phyloP scores from a whole-genome alignment of 495 filamentous ascomycete species.

The Aspergillus kassunensis region DNA sequence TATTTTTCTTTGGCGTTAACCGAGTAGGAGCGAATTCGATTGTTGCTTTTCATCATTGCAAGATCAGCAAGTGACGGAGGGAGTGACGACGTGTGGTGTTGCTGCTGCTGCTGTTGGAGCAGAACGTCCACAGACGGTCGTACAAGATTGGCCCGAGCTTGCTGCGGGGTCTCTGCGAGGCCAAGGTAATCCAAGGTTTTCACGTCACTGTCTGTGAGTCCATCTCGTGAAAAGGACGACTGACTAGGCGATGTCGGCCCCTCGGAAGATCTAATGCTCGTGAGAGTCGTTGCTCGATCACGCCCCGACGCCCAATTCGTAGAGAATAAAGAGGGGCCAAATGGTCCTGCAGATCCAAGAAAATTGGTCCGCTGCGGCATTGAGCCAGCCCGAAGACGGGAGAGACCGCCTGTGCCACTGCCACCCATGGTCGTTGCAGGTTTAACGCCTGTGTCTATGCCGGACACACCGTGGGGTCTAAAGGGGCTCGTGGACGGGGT shows the following conservation, averaged over 20 bases:
- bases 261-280: constrained; percentile 85
- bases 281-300: constrained; percentile 77
- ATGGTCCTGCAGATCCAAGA: constrained; percentile 60
- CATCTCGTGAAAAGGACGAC: constrained; percentile 85
- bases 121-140: constrained; percentile 46
- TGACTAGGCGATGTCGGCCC: constrained; percentile 82
- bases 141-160: constrained; percentile 64
- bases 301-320: constrained; percentile 74
- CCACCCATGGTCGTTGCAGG: constrained; percentile 38
- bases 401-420: constrained; percentile 68
- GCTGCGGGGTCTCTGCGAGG: constrained; percentile 89
- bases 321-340: constrained; percentile 85
- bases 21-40: constrained; percentile 91
- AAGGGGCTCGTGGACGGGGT: constrained; percentile 92
- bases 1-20: constrained; percentile 99
- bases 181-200: constrained; percentile 95
- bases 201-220: constrained; percentile 82
- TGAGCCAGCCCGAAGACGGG: constrained; percentile 86
- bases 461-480: constrained; percentile 67
- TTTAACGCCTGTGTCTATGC: constrained; percentile 57
- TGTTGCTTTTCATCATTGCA: constrained; percentile 72
- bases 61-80: constrained; percentile 77
- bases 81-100: constrained; percentile 51
- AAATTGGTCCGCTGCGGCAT: constrained; percentile 85
- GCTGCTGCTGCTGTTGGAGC: constrained; percentile 49